Evolutionary conservation across 1,139 yeast genomes (phyloP), one percentile per base, ranked within the genome.

Genomic region (Trichomonascaceae sp.): DNA sequence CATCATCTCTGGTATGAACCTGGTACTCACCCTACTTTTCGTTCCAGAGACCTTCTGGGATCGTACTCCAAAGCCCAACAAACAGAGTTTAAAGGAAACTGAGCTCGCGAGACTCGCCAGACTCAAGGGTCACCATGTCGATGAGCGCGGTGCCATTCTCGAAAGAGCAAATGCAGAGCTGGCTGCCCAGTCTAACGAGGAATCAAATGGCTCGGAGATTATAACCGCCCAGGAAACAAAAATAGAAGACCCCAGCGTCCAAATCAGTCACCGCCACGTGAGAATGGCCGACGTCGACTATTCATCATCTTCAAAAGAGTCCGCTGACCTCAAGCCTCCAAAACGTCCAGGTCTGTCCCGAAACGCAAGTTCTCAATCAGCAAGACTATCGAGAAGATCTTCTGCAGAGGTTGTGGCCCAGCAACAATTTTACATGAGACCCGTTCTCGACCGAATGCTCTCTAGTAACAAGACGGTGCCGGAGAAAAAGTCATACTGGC

Each of bases 1-100:
- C 11, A 71, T 73, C 37, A 63, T 73, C 39, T 60, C 69, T 17
- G 78, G 74, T 1, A 46, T 58, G 32, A 62, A 64, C 44, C 56
- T 71, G 17, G 43, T 65, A 2, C 50, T 65, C 29, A 69, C 72
- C 4, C 65, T 64, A 39, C 50, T 74, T 15, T 72, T 72, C 48
- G 78, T 71, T 13, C 79, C 79, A 1, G 80, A 74, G 41, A 74
- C 80, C 1, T 73, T 70, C 51, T 74, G 77, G 76, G 74, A 71
- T 39, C 59, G 80, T 37, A 52, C 67, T 1, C 76, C 79, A 4
- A 57, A 59, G 2, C 66, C 66, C 3, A 66, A 64, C 42, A 60
- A 64, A 44, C 61, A 74, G 41, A 67, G 75, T 2, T 48, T 58
- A 15, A 56, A 57, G 37, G 79, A 73, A 50, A 61, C 76, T 3